Evolutionary conservation across 1,139 yeast species (phyloP).

Genomic region (Sugiyamaella sp.): DNA sequence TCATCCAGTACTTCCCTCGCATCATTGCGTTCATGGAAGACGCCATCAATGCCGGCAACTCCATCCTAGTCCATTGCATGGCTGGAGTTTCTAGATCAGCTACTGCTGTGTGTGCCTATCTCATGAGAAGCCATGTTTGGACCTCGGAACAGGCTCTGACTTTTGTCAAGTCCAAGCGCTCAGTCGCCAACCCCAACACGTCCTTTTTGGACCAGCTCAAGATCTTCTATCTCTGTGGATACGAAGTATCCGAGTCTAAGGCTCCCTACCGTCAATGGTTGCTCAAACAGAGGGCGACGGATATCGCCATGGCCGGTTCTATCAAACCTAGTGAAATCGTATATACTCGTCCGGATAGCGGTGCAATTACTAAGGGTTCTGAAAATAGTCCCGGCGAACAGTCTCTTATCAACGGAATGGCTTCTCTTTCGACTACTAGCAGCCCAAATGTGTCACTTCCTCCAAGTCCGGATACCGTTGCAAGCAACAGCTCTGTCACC

Average conservation of each 20-base stretch:
- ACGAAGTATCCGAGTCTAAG: conserved; percentile 43
- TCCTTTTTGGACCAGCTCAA: conserved; percentile 75
- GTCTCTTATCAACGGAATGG: conserved; percentile 12
- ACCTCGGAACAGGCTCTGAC: conserved; percentile 63
- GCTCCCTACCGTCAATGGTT: conserved; percentile 58
- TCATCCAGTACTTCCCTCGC: conserved; percentile 61
- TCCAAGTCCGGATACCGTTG: conserved; percentile 14
- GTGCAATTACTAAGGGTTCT: not conserved
- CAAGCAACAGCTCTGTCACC: conserved; percentile 11
- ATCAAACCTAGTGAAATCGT: conserved; percentile 19
- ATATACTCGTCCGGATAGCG: conserved; percentile 21
- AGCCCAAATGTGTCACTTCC: conserved; percentile 2
- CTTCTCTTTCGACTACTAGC: not conserved
- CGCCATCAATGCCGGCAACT: conserved; percentile 49
- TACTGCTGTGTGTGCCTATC: conserved; percentile 69
- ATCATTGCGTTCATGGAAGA: conserved; percentile 67
- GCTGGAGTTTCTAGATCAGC: conserved; percentile 90
- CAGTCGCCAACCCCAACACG: conserved; percentile 69
- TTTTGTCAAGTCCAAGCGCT: conserved; percentile 66
- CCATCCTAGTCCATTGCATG: conserved; percentile 52
- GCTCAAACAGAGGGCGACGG: conserved; percentile 45
- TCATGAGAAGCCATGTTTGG: conserved; percentile 73
- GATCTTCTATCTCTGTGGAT: conserved; percentile 57
- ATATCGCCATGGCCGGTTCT: conserved; percentile 36
- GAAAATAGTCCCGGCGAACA: not conserved